Conservation (phyloP, 176 grass and related monocot genomes). For the Secale cereale region DNA sequence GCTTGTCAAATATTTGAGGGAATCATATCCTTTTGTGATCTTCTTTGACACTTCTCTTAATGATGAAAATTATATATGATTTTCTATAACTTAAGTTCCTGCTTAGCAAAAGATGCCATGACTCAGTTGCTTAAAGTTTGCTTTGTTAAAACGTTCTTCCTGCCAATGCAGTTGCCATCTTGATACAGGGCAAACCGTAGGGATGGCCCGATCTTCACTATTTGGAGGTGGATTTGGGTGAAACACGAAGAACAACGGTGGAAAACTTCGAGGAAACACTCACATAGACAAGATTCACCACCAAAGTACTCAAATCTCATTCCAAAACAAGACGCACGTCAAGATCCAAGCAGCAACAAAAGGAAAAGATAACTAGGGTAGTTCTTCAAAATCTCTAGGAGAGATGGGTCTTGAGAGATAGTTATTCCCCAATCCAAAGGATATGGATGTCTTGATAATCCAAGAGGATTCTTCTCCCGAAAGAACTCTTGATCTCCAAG, state of each 20-base stretch:
- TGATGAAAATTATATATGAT: background rate
- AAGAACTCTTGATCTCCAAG: background rate
- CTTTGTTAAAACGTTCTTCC: background rate
- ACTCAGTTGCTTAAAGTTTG: background rate
- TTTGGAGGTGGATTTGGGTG: background rate
- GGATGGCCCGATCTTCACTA: background rate
- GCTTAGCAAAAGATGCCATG: background rate
- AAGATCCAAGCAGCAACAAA: background rate
- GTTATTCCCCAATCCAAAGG: background rate
- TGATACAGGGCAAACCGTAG: background rate
- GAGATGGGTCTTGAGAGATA: background rate
- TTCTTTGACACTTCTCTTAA: background rate
- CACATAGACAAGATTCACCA: background rate
- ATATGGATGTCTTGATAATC: background rate
- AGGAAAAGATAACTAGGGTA: background rate
- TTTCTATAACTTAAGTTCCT: background rate
- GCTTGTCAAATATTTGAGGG: conserved; percentile 65
- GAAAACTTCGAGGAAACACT: background rate
- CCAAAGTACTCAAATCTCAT: background rate
- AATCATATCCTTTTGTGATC: conserved; percentile 80
- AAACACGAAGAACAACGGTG: background rate
- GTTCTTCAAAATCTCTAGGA: background rate
- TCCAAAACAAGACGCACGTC: background rate
- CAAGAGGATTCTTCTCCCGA: background rate
- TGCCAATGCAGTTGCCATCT: background rate